Base-by-base conservation (phyloP, 306 rosid genomes). In the Quercus cerris region DNA sequence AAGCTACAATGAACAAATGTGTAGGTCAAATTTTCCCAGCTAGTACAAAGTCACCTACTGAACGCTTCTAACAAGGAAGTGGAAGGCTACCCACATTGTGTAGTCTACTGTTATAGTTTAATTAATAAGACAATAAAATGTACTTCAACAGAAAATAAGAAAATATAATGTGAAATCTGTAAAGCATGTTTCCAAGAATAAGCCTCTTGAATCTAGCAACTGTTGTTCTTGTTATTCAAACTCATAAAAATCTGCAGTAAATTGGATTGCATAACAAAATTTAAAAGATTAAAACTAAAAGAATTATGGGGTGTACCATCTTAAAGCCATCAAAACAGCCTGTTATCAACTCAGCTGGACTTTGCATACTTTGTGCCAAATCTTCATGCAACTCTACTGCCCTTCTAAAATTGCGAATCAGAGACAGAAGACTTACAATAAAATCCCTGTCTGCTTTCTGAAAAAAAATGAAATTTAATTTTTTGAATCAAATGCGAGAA, bases 381-480 rank as follows among this genome's bases (percentile, higher is more conserved):
- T 91, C 90, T 20, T 84, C 86, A 85, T 93, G 99, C 83, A 86
- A 74, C 73, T 90, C 85, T 70, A 89, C 81, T 86, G 97, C 95
- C 84, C 83, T 87, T 86, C 79, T 85, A 49, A 87, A 75, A 78
- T 92, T 93, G 76, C 10, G 87, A 71, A 82, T 19, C 30, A 92
- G 93, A 86, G 86, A 81, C 76, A 92, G 63, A 78, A 93, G 87
- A 73, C 86, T 90, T 18, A 73, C 54, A 1, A 76, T 9, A 41
- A 91, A 86, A 75, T 88, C 85, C 89, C 93, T 91, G 79, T 88
- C 94, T 83, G 88, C 88, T 63, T 85, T 86, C 99, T 94, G 89
- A 64, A 82, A 79, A 81, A 33, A 68, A 68, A 75, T 54, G 62
- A 68, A 73, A 74, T 62, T 78, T 61, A 73, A 73, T 46, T 52